Conservation (phyloP, 2,329 filamentous ascomycete genomes). For the Piedraia hortae region DNA sequence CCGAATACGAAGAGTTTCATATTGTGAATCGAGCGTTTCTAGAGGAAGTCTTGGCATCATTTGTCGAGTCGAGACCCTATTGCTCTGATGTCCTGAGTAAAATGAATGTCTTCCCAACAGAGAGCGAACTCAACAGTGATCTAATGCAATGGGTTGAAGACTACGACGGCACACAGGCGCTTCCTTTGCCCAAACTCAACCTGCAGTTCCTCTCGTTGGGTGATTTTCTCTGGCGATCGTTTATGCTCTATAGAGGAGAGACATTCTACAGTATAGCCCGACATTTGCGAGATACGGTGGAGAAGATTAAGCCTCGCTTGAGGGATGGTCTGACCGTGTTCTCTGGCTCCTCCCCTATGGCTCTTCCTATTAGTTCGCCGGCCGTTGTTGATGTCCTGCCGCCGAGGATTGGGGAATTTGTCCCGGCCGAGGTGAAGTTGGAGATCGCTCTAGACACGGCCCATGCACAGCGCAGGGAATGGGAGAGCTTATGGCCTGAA, state of each 20-base stretch:
- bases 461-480: conserved; percentile 54
- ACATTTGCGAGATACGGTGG: conserved; percentile 61
- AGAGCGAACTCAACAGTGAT: conserved; percentile 51
- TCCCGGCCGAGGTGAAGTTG: conserved; percentile 60
- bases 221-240: conserved; percentile 89
- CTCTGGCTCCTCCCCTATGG: conserved; percentile 73
- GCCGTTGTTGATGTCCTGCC: conserved; percentile 68
- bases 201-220: conserved; percentile 84
- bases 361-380: conserved; percentile 58
- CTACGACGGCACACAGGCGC: conserved; percentile 63
- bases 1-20: conserved; percentile 45
- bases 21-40: conserved; percentile 38
- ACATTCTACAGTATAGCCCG: conserved; percentile 82
- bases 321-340: conserved; percentile 42
- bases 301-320: conserved; percentile 44
- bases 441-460: conserved; percentile 69
- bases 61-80: conserved; percentile 48
- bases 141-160: conserved; percentile 54
- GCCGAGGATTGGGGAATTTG: conserved; percentile 53
- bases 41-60: conserved; percentile 44
- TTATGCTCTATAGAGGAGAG: conserved; percentile 69
- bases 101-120: conserved; percentile 58
- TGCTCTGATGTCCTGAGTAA: conserved; percentile 53
- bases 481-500: conserved; percentile 64
- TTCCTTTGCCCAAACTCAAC: conserved; percentile 83